Evolutionary conservation across 805 yeast species (phyloP).

Genomic region (Zygotorulaspora chibaensis): DNA sequence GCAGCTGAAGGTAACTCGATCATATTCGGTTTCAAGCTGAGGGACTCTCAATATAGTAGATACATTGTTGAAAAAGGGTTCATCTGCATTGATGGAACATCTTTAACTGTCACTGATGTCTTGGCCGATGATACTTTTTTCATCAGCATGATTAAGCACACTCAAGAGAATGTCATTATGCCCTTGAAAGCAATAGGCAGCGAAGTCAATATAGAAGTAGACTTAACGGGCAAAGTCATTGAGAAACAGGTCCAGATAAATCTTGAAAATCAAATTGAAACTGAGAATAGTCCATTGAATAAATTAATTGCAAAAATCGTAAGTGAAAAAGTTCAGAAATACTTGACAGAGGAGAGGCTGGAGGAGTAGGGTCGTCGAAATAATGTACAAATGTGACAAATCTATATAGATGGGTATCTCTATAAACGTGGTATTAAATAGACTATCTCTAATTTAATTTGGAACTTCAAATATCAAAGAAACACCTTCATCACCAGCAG

Average conservation of each 20-base stretch:
- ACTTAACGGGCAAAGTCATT: constrained; percentile 84
- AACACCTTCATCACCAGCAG: constrained; percentile 98
- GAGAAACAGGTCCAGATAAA: constrained; percentile 74
- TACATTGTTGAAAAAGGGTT: constrained; percentile 95
- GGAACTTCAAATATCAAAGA: constrained; percentile 59
- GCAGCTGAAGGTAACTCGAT: constrained; percentile 71
- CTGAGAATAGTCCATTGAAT: constrained; percentile 47
- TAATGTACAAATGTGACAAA: constrained; percentile 9
- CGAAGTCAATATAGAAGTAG: constrained; percentile 87
- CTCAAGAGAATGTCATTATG: constrained; percentile 76
- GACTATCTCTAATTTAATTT: constrained; percentile 16
- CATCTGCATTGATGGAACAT: constrained; percentile 87
- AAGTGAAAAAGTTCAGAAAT: constrained; percentile 38
- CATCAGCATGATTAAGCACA: constrained; percentile 87
- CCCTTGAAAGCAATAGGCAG: constrained; percentile 62
- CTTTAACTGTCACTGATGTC: constrained; percentile 81
- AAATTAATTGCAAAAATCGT: constrained; percentile 46
- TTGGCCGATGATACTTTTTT: constrained; percentile 61
- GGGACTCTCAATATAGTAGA: constrained; percentile 53
- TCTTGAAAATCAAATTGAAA: constrained; percentile 50
- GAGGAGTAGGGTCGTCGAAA: constrained; percentile 1
- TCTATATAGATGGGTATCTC: not conserved
- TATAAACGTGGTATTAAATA: not conserved
- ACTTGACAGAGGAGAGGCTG: constrained; percentile 4
- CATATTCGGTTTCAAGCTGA: constrained; percentile 65